A percentile compares a stretch with the other conserved stretches of the same genome.
Evolutionary conservation across 306 rosid species (phyloP).

Genomic region (Dalbergia cultrata): DNA sequence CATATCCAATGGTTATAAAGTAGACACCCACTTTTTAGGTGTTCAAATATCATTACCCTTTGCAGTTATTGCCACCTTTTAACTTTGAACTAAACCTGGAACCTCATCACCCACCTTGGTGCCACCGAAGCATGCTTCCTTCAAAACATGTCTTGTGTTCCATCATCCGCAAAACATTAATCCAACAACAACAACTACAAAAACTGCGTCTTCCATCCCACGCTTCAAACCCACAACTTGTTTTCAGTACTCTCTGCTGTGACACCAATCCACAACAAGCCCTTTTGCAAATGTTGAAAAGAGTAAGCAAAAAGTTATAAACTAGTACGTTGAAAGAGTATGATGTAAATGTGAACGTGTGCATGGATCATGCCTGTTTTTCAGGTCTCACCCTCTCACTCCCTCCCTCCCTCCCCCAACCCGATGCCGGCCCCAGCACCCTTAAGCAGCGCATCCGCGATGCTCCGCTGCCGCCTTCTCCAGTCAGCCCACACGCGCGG

Average conservation of each 20-base stretch:
- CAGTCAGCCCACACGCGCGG: conserved; percentile 75
- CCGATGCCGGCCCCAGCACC: conserved; percentile 61
- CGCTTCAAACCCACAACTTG: conserved; percentile 49
- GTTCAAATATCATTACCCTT: too few species aligned
- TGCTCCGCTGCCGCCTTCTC: conserved; percentile 84
- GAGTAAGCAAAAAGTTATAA: too few species aligned
- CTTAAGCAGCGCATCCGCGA: conserved; percentile 59
- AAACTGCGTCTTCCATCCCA: conserved; percentile 35
- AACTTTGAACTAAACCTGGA: not conserved
- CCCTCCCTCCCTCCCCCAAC: not conserved
- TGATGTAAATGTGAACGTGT: too few species aligned
- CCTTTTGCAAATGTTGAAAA: conserved; percentile 75
- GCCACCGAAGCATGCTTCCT: conserved; percentile 44
- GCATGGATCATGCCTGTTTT: too few species aligned
- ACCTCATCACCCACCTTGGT: not conserved
- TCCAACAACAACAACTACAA: conserved; percentile 42
- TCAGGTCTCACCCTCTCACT: not conserved
- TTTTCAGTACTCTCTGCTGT: conserved; percentile 45
- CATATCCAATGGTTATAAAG: too few species aligned
- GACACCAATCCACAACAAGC: conserved; percentile 62
- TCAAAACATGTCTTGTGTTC: conserved; percentile 38
- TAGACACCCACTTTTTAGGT: too few species aligned
- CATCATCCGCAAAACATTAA: conserved; percentile 22
- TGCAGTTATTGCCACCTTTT: not conserved
- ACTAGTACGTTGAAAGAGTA: too few species aligned